Evolutionary conservation across 352 stramenopile species (phyloP).

Genomic region (Thalassiosira livingstoniorum): DNA sequence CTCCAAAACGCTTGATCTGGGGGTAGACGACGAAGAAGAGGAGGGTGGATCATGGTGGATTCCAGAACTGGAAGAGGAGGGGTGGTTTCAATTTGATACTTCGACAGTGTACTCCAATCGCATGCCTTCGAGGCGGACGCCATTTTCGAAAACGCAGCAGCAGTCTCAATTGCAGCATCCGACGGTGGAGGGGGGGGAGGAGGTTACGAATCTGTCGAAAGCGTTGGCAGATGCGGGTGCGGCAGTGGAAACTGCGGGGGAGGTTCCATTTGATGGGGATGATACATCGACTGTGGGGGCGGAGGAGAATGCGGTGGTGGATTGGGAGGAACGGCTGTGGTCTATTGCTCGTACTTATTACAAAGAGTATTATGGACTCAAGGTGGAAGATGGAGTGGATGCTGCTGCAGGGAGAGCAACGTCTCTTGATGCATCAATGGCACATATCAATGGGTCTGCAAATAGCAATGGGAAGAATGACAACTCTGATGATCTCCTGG

Average conservation of each 20-base stretch:
- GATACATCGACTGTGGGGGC: conserved; percentile 48
- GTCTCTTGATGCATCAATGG: not conserved
- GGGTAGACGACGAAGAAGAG: conserved; percentile 9
- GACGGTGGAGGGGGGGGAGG: not conserved
- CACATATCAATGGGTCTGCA: too few relatives aligned
- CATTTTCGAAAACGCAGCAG: too few relatives aligned
- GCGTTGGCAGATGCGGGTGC: conserved; percentile 13
- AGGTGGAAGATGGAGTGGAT: conserved; percentile 4
- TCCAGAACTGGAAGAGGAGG: conserved; percentile 52
- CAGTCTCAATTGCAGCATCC: conserved; percentile 27
- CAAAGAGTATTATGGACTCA: conserved; percentile 40
- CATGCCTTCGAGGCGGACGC: too few relatives aligned
- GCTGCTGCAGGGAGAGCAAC: not conserved
- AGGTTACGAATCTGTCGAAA: conserved; percentile 4
- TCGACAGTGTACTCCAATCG: conserved; percentile 45
- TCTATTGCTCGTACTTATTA: conserved; percentile 60
- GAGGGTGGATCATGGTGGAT: conserved; percentile 60
- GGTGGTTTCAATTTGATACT: conserved; percentile 66
- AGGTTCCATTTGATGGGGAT: conserved; percentile 14
- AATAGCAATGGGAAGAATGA: too few relatives aligned
- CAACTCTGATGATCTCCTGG: conserved; percentile 2
- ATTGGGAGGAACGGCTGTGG: conserved; percentile 71
- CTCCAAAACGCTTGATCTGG: not conserved
- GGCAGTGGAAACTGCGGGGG: not conserved
- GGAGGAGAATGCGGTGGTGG: conserved; percentile 44